phyloP scores from a whole-genome alignment of 129 eudicot genomes.

The Oenanthe sinensis region DNA sequence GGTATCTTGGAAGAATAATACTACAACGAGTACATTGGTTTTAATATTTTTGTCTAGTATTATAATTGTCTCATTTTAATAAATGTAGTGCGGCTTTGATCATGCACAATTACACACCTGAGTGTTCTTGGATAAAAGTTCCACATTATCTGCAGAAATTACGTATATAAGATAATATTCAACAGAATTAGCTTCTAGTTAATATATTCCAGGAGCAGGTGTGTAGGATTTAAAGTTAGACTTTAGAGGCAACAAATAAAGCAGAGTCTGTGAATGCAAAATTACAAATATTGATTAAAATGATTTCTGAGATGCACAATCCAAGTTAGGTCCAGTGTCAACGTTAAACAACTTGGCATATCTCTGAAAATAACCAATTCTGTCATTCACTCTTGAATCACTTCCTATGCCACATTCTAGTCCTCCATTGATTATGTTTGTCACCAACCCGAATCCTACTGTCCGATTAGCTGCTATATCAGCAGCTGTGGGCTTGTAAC shows the following conservation, averaged over 20 bases:
- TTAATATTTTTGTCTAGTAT: too few species aligned
- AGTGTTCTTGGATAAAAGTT: background rate
- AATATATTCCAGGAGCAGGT: too few species aligned
- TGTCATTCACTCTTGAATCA: conserved; percentile 21
- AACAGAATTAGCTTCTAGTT: background rate
- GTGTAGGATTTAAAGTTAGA: background rate
- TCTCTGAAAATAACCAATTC: conserved; percentile 33
- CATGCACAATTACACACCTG: too few species aligned
- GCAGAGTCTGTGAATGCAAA: background rate
- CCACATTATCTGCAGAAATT: background rate
- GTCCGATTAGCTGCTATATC: conserved; percentile 32
- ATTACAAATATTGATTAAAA: background rate
- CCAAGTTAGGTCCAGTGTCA: conserved; percentile 27
- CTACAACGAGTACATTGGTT: too few species aligned
- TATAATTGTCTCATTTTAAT: background rate
- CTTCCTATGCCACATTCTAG: conserved; percentile 28
- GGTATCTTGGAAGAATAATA: too few species aligned
- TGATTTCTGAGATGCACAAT: conserved; percentile 25
- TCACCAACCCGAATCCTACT: conserved; percentile 24
- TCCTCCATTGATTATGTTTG: conserved; percentile 36
- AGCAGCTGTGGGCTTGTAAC: conserved; percentile 15
- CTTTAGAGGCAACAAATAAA: background rate
- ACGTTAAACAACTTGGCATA: conserved; percentile 26
- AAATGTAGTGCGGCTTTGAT: background rate
- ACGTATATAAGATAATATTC: background rate